Base-by-base conservation (phyloP, 192 early-diverging fungal genomes). In the Coemansia sp. region DNA sequence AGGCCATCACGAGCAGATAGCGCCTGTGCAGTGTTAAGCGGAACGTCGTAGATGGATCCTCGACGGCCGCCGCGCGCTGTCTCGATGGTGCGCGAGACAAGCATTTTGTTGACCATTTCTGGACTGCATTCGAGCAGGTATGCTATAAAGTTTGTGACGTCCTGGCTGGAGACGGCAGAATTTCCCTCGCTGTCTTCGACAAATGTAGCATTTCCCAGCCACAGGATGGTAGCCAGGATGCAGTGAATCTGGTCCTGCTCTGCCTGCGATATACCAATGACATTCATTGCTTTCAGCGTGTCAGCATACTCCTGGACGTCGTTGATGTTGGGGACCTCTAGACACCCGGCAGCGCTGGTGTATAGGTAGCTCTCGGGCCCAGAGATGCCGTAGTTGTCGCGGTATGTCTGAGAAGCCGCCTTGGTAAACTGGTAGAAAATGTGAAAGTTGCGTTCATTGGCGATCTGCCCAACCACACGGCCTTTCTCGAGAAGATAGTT, bases 401-500 rank as follows among this genome's bases (percentile, higher is more conserved):
- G 85, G 67, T 91, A 93, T 42, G 85, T 75, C 33, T 85, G 71
- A 37, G 92, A 83, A 15, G 91, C 89, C n/a, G 89, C 90, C 64
- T 92, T 93, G 67, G 87, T 86, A 29, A 94, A 85, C 71, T 95
- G 93, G 70, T 95, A 95, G 78, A 99, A 98, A 45, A 98, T 92
- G 72, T 99, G 97, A 79, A 99, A 99, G 73, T 97, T 98, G 70
- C 97, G 87, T 74, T 99, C 97, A 60, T 94, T 92, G 3, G 85
- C 84, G 61, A 94, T 93, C 68, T 96, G 95, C 18, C 90, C 90
- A 33, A 99, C 96, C 13, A 99, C 95, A 45, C 97, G 92, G 48
- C 88, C 90, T 89, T 98, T 98, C 75, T 99, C 96, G 12, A 99
- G 85, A 63, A 99, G 79, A 70, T 98, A 99, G 81, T 99, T 99